These are phyloP conservation scores for Dryas drummondii DNA, from an alignment of 306 rosid species.

Conservation along the genomic window DNA sequence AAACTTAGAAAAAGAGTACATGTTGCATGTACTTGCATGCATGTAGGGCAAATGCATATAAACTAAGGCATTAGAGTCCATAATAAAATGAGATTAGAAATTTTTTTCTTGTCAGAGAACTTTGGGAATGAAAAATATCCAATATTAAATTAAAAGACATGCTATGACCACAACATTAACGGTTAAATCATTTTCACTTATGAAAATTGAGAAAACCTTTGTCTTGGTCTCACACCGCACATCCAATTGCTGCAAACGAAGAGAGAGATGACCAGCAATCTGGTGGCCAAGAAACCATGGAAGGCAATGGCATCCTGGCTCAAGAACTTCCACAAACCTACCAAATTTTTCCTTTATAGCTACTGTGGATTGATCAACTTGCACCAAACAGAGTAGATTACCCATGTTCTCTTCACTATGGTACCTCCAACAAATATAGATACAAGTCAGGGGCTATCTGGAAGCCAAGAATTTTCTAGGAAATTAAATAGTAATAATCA, in stretches of 20 bases:
- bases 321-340: conserved; percentile 62
- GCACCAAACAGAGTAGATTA: conserved; percentile 56
- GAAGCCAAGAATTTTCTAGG: not conserved
- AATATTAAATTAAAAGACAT: conserved; percentile 1
- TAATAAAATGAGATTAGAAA: not conserved
- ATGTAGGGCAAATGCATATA: not conserved
- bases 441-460: not conserved
- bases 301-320: conserved; percentile 92
- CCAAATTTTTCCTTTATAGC: conserved; percentile 84
- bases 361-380: conserved; percentile 81
- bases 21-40: not conserved
- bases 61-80: not conserved
- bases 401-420: conserved; percentile 63
- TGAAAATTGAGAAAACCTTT: conserved; percentile 54
- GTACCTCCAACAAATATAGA: conserved; percentile 14
- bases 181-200: conserved; percentile 15
- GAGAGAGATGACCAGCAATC: conserved; percentile 78
- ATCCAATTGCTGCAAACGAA: conserved; percentile 87
- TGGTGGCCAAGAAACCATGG: conserved; percentile 79
- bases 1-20: not conserved
- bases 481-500: not conserved
- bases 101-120: not conserved
- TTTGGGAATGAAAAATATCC: not conserved
- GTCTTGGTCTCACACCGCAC: conserved; percentile 91
- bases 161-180: conserved; percentile 4